Percentiles rank a stretch among this genome's conserved stretches.
These are phyloP conservation scores for Pythium biforme DNA, from an alignment of 352 stramenopile genomes.

Conservation along the genomic window DNA sequence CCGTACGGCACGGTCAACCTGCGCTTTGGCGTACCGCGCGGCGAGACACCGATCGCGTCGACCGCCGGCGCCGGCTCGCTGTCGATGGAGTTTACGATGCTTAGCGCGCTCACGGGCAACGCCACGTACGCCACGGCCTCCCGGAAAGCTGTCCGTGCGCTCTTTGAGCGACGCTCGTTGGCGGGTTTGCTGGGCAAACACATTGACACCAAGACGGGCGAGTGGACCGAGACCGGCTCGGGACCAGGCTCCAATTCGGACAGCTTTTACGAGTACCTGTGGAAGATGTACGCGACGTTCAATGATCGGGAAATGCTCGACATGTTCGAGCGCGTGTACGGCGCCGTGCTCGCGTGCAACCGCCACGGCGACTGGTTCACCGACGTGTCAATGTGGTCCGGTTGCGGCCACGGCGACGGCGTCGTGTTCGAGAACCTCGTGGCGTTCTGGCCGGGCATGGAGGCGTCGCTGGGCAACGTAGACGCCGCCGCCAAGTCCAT, in stretches of 20 bases:
- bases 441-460: conserved; percentile 97
- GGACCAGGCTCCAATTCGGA: conserved; percentile 94
- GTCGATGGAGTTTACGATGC: conserved; percentile 96
- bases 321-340: conserved; percentile 87
- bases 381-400: conserved; percentile 83
- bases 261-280: conserved; percentile 98
- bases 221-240: conserved; percentile 77
- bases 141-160: conserved; percentile 57
- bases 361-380: conserved; percentile 83
- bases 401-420: conserved; percentile 36
- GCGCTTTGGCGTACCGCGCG: conserved; percentile 76
- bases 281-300: conserved; percentile 97
- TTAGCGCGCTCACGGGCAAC: conserved; percentile 85
- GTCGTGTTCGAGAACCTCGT: conserved; percentile 89
- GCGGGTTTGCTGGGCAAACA: conserved; percentile 95
- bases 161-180: conserved; percentile 75
- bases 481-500: conserved; percentile 77
- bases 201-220: conserved; percentile 90
- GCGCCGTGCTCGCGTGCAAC: conserved; percentile 65
- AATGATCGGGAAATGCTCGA: conserved; percentile 90
- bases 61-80: conserved; percentile 96
- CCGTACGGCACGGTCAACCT: conserved; percentile 98
- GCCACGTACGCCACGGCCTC: conserved; percentile 67
- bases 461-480: conserved; percentile 93
- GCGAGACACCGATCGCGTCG: conserved; percentile 95